Base-by-base conservation (phyloP, 2,329 filamentous ascomycete species). In the Epichloe typhina region DNA sequence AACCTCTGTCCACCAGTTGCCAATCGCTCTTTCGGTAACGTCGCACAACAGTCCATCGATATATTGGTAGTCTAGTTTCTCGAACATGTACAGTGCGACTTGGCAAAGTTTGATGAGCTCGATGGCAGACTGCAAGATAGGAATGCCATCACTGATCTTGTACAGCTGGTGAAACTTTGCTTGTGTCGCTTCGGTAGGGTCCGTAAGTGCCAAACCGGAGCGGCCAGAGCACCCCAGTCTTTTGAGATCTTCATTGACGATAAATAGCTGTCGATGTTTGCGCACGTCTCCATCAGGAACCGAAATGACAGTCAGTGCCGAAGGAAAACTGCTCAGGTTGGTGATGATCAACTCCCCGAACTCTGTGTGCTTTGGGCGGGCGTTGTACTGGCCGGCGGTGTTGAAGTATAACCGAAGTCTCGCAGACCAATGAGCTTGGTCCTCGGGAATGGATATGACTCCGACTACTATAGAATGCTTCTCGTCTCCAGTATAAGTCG, bases 1-100 rank as follows among this genome's bases (percentile, higher is more conserved):
- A 53, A 96, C 84, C 60, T 95, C 88, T 1, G 86, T 83, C 93
- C 93, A 97, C 93, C 93, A 98, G 64, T 96, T 87, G 54, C 83
- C 84, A 59, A 97, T 82, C 2, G 90, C 88, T 54, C 78, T 83
- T 65, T 98, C 93, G 0, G 93, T 97, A 42, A 93, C 75, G 68
- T 98, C 93, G 64, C 93, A 98, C 3, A 98, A 76, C 23, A 96
- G 70, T 0, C 93, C 93, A 61, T 98, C 93, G 7, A 88, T 86
- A 63, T 95, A 97, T 56, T 90, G 86, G 33, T 84, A 77, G n/a
- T 87, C 83, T 5, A 97, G 72, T 64, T 90, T 88, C 50, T 84
- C 87, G 66, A 96, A 98, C 53, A 96, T 73, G 61, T 87, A 84
- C 53, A 98, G 70, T 0, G 93, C 89, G 36, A 88, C 80, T 65